Evolutionary conservation across 164 flowering plant genomes (phyloP), one percentile per base, ranked within the genome.

Genomic region (Sedum album): DNA sequence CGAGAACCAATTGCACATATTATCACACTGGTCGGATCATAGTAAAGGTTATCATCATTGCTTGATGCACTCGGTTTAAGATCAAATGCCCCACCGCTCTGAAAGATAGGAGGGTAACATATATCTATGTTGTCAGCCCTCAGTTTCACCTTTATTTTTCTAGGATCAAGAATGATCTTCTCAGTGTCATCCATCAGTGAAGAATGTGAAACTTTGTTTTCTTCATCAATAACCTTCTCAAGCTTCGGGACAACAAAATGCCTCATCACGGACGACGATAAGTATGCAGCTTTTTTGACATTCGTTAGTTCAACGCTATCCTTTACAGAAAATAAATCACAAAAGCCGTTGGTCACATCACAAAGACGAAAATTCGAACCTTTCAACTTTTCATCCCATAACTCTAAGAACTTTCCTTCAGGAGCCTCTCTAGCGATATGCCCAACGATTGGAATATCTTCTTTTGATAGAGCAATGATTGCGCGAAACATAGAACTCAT

Each of bases 21-120:
- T 55, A 90, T 86, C 35, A 86, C 89, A 66, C 94, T 86, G 1
- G 88, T 74, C 7, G 96, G 78, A 53, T 90, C 91, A 77, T 84
- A 88, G 73, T 79, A 83, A 15, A 88, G 79, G 51, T 66, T 6
- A 7, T 88, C 87, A 68, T 90, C 91, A 74, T 88, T 84, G 79
- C 92, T 90, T 5, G 88, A 73, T 31, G 96, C 93, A 78, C 85
- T 89, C 0, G 93, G 96, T 70, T 69, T 84, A 39, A 91, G 85
- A 79, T 91, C 91, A 76, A 87, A 91, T 64, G 77, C 70, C 20
- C 91, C 93, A 2, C 97, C 93, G 67, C 97, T 91, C 72, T 89
- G 93, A 73, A 91, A 85, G 2, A 89, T 91, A 0, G 97, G 97
- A 62, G 93, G 96, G 75, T 88, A 91, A 68, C 97, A 91, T 20